Evolutionary conservation across 371 early-diverging fungal genomes (phyloP).

Genomic region (Mucor velutinosus): DNA sequence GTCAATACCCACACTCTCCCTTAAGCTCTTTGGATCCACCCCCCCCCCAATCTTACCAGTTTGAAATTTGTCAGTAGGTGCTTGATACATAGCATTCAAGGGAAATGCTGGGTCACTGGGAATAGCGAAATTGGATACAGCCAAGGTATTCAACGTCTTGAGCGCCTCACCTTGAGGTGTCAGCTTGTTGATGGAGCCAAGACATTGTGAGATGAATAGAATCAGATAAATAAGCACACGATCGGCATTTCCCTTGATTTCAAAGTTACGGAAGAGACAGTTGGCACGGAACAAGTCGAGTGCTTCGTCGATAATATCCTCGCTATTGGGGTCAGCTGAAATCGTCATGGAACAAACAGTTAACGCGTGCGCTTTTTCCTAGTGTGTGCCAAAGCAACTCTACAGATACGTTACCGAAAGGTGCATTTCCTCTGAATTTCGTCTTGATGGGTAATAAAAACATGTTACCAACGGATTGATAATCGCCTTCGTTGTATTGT

Average conservation of each 20-base stretch:
- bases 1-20: neutral
- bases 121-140: slow-evolving; percentile 86
- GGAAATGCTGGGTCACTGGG: slow-evolving; percentile 95
- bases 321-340: slow-evolving; percentile 58
- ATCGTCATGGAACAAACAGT: neutral
- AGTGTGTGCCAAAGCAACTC: neutral
- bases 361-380: slow-evolving; percentile 1
- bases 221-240: slow-evolving; percentile 92
- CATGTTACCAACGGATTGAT: slow-evolving; percentile 83
- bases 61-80: slow-evolving; percentile 76
- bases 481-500: slow-evolving; percentile 74
- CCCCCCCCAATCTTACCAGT: slow-evolving; percentile 63
- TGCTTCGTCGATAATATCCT: slow-evolving; percentile 95
- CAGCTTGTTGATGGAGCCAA: slow-evolving; percentile 69
- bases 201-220: slow-evolving; percentile 89
- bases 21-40: neutral
- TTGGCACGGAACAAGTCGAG: slow-evolving; percentile 93
- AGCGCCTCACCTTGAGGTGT: slow-evolving; percentile 70
- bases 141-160: slow-evolving; percentile 79
- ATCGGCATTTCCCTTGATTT: slow-evolving; percentile 93
- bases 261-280: slow-evolving; percentile 96
- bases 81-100: slow-evolving; percentile 83
- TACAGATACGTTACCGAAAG: slow-evolving; percentile 39
- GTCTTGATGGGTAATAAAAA: slow-evolving; percentile 89
- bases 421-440: slow-evolving; percentile 86